A percentile compares a stretch with the other conserved stretches of the same genome.
These are phyloP conservation scores for Torrubiella hemipterigena DNA, from an alignment of 2,329 filamentous ascomycete species.

Conservation along the genomic window DNA sequence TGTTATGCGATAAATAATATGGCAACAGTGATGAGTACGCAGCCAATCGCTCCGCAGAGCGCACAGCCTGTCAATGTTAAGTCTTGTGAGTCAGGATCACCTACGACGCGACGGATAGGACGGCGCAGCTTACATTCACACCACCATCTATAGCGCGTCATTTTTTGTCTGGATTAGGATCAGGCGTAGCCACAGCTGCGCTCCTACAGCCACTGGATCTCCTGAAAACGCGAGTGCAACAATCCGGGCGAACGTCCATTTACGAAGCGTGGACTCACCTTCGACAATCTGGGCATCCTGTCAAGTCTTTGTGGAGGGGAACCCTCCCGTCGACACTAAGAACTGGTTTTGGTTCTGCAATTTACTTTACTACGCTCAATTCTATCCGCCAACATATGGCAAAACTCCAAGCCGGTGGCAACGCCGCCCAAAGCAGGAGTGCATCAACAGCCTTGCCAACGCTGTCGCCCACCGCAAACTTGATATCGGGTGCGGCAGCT, in stretches of 20 bases:
- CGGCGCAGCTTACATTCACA: too few relatives aligned
- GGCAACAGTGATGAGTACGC: too few relatives aligned
- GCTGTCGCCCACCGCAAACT: slow-evolving; percentile 72
- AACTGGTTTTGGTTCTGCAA: slow-evolving; percentile 81
- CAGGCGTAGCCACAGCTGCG: slow-evolving; percentile 77
- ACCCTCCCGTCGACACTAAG: slow-evolving; percentile 86
- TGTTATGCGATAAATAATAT: too few relatives aligned
- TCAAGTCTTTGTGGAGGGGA: slow-evolving; percentile 79
- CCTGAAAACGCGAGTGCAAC: slow-evolving; percentile 91
- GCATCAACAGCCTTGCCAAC: slow-evolving; percentile 65
- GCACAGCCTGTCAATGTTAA: too few relatives aligned
- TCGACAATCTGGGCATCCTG: slow-evolving; percentile 45
- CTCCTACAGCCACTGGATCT: slow-evolving; percentile 92
- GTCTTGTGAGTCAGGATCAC: slow-evolving; percentile 2
- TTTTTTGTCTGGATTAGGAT: slow-evolving; percentile 78
- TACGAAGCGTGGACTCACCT: slow-evolving; percentile 16
- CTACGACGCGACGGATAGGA: background rate
- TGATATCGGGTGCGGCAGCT: slow-evolving; percentile 73
- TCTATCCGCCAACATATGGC: slow-evolving; percentile 57
- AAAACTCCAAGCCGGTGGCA: slow-evolving; percentile 13
- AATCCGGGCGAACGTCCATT: slow-evolving; percentile 63
- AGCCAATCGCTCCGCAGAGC: too few relatives aligned
- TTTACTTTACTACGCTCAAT: slow-evolving; percentile 90
- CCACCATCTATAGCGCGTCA: slow-evolving; percentile 53
- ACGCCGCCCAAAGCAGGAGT: slow-evolving; percentile 11